Conservation (phyloP, 768 basidiomycete species). For the Pleurotus ostreatus region DNA sequence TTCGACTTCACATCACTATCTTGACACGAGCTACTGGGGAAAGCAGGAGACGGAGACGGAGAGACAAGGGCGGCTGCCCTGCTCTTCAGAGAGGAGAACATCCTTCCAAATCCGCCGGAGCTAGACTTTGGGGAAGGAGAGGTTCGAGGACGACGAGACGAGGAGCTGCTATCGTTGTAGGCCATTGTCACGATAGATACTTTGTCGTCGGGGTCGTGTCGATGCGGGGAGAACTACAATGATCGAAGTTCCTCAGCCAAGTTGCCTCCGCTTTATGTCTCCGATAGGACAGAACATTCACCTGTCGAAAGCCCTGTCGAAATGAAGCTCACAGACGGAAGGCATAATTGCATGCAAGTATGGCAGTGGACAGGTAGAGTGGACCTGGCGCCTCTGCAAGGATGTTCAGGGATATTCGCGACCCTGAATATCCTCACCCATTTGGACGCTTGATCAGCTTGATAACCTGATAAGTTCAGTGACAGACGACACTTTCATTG, state of each 20-base stretch:
- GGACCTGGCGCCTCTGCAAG: neutral
- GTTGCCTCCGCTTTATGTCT: neutral
- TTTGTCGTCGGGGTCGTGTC: neutral
- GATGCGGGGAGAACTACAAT: neutral
- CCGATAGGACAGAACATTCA: neutral
- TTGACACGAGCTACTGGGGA: neutral
- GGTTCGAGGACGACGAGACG: neutral
- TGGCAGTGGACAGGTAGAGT: conserved; percentile 1
- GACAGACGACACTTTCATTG: too few relatives aligned
- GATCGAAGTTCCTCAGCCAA: neutral
- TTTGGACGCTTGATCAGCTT: too few relatives aligned
- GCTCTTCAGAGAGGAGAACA: conserved; percentile 6
- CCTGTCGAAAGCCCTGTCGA: neutral
- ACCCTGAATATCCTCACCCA: conserved; percentile 1
- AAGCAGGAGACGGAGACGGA: neutral
- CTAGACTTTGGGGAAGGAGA: neutral
- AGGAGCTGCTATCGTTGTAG: neutral
- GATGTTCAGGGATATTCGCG: neutral
- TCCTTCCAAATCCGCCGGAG: neutral
- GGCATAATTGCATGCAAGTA: conserved; percentile 2
- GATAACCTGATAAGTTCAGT: too few relatives aligned
- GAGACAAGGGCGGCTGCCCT: conserved; percentile 1
- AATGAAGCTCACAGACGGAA: conserved; percentile 1
- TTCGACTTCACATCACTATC: neutral
- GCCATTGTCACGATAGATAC: neutral